Base-by-base conservation (phyloP, 352 stramenopile genomes). In the Phytophthora foliorum region DNA sequence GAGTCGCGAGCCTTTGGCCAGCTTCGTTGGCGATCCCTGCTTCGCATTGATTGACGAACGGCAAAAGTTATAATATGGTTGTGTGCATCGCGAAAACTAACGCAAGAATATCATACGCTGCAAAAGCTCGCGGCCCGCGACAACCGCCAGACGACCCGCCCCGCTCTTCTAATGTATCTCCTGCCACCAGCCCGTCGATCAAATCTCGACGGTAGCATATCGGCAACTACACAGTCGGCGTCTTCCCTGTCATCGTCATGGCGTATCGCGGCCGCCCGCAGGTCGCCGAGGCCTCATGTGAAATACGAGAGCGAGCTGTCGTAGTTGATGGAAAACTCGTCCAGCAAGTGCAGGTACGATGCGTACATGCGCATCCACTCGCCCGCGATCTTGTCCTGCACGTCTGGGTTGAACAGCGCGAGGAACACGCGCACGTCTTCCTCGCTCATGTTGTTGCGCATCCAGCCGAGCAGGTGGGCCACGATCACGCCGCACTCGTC, bases 321-420 rank as follows among this genome's bases (percentile, higher is more conserved):
- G 41, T 82, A 86, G 45, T 83, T 84, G 48, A 89, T 80, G 4
- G 79, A 82, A 46, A 92, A 91, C 63, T 85, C 74, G 61, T 92
- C 84, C 48, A 92, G 66, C 34, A 86, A 69, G 52, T 89, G 78
- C 39, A 92, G 60, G 25, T 89, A 89, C 48, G 76, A 67, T 38
- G 82, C 84, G 51, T 91, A 92, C 41, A 81, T 67, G 19, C 81
- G 78, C 81, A 92, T 90, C 84, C 84, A 92, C 48, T 89, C 79
- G 54, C 84, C 84, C 2, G 80, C 81, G 31, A 92, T 71, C 34
- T 68, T 75, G 69, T 88, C 69, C 48, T 88, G 75, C 21, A 89
- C 63, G 31, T 92, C 75, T 17, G 66, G 17, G 46, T 78, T 77
- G 51, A 92, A 89, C 2, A 90, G 67, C 42, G 64, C 63, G 14